These are phyloP conservation scores for Aureobasidium sp. DNA, from an alignment of 2,329 filamentous ascomycete species.

Conservation along the genomic window DNA sequence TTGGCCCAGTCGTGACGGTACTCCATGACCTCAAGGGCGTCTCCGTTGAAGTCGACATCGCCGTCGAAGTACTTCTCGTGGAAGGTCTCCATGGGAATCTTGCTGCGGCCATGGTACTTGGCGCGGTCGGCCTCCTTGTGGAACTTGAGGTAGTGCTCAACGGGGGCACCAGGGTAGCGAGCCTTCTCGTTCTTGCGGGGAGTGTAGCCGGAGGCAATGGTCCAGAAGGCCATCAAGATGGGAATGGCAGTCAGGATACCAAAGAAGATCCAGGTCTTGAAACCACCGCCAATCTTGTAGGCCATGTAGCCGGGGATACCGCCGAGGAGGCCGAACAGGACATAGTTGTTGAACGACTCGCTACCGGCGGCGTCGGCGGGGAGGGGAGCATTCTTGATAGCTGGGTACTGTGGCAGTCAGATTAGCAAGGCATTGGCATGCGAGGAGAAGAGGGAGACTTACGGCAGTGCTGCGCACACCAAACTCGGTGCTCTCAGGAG, in stretches of 20 bases:
- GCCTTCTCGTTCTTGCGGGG: slow-evolving; percentile 92
- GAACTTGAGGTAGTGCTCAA: slow-evolving; percentile 87
- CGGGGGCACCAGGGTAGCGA: slow-evolving; percentile 72
- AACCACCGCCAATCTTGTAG: slow-evolving; percentile 75
- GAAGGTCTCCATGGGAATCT: slow-evolving; percentile 88
- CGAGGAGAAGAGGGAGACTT: slow-evolving; percentile 27
- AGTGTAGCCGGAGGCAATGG: slow-evolving; percentile 67
- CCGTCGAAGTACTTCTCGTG: slow-evolving; percentile 97
- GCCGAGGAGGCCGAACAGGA: slow-evolving; percentile 63
- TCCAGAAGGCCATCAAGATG: slow-evolving; percentile 76
- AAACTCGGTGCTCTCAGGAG: slow-evolving; percentile 47
- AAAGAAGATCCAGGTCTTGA: slow-evolving; percentile 85
- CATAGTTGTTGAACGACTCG: slow-evolving; percentile 79
- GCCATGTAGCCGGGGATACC: slow-evolving; percentile 71
- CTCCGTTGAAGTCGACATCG: slow-evolving; percentile 91
- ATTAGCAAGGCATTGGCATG: slow-evolving; percentile 18
- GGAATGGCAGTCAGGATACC: slow-evolving; percentile 70
- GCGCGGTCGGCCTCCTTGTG: slow-evolving; percentile 52
- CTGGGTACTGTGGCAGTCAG: slow-evolving; percentile 55
- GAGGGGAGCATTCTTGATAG: slow-evolving; percentile 90
- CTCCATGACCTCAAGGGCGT: slow-evolving; percentile 80
- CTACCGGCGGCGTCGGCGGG: slow-evolving; percentile 80
- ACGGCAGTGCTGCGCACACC: slow-evolving; percentile 57
- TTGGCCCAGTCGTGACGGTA: slow-evolving; percentile 96
- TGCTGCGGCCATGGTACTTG: slow-evolving; percentile 70